Evolutionary conservation across 2,329 filamentous ascomycete species (phyloP).

Genomic region (Pseudogymnoascus sp.): DNA sequence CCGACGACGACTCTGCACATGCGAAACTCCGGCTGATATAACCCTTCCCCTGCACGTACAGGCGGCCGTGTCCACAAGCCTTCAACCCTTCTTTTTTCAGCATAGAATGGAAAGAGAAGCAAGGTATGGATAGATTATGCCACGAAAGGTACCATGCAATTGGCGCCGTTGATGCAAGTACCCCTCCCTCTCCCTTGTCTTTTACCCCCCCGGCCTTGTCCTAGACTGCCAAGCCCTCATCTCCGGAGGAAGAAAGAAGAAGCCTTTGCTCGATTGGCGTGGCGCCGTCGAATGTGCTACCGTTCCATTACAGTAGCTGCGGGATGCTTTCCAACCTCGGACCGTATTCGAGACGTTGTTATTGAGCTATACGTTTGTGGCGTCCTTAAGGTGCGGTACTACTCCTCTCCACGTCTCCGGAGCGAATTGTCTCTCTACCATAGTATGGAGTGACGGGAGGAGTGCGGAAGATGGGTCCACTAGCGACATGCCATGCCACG

Average conservation of each 20-base stretch:
- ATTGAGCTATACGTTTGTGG: conserved; percentile 1
- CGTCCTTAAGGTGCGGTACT: neutral
- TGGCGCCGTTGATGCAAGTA: conserved; percentile 3
- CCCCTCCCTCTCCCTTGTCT: neutral
- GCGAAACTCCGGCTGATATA: conserved; percentile 1
- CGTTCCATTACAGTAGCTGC: conserved; percentile 4
- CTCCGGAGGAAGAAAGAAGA: neutral
- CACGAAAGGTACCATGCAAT: neutral
- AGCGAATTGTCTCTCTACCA: neutral
- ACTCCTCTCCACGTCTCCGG: neutral
- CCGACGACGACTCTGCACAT: neutral
- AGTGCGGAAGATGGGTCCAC: conserved; percentile 3
- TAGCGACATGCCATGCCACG: conserved; percentile 4
- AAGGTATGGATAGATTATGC: neutral
- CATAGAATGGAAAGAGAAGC: neutral
- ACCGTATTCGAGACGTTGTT: neutral
- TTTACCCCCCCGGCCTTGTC: neutral
- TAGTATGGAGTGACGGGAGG: neutral
- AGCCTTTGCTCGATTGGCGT: conserved; percentile 6
- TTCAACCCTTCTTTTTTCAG: neutral
- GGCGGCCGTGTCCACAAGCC: neutral
- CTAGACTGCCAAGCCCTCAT: conserved; percentile 1
- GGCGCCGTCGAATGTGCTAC: neutral
- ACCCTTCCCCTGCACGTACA: conserved; percentile 1
- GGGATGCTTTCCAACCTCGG: conserved; percentile 2